Evolutionary conservation across 306 rosid genomes (phyloP), one percentile per base, ranked within the genome.

Genomic region (Corylus heterophylla): DNA sequence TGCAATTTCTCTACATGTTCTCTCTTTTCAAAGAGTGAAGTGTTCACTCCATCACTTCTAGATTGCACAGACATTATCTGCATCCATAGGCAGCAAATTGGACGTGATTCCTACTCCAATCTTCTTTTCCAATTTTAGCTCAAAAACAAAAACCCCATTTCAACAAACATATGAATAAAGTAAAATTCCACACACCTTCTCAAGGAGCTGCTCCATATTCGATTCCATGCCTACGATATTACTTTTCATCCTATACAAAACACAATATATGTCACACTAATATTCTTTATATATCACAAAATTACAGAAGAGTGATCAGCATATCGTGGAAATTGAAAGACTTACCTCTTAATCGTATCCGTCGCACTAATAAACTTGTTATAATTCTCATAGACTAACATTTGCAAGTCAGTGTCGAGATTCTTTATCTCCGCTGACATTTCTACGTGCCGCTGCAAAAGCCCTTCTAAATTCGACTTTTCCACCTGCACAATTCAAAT

Each of bases 351-450:
- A 12, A 95, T 92, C 8, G 98, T 89, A 86, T 92, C 98, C 0
- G 98, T 95, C 25, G 96, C 97, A 27, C 98, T 91, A 76, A 95
- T 87, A 82, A 95, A 92, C 86, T 92, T 95, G 83, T 91, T 95
- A 82, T 92, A 95, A 81, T 95, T 90, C 87, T 95, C 98, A 68
- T 91, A 95, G 4, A 95, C 98, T 22, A 95, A 74, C 98, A 92
- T 95, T 85, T 95, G 98, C 79, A 95, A 80, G 80, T 92, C 98
- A 12, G 98, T 95, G 78, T 95, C 98, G 3, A 95, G 97, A 89
- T 95, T 95, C 96, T 95, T 95, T n/a, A 92, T 93, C 82, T 95
- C 98, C 20, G 98, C 98, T 2, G 98, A 97, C 92, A 93, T 84
- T 75, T 89, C 91, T 55, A 92, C 94, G 71, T 95, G 98, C 55